Percentiles rank a stretch among this genome's conserved stretches.
These are phyloP conservation scores for Friedmanniomyces endolithicus DNA, from an alignment of 495 filamentous ascomycete species.

Conservation along the genomic window DNA sequence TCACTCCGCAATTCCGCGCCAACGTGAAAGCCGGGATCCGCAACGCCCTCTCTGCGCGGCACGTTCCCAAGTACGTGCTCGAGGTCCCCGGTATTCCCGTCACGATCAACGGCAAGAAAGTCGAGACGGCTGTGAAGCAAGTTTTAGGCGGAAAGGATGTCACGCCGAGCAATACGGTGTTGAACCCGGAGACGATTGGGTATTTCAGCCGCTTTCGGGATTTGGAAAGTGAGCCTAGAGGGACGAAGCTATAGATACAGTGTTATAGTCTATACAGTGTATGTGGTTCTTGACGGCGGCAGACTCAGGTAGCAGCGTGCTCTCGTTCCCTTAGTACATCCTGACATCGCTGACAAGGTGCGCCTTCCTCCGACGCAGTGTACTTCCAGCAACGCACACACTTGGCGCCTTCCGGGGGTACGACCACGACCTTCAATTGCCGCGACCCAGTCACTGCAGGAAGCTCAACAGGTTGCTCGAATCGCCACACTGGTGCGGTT, in stretches of 20 bases:
- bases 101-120: conserved; percentile 76
- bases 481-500: conserved; percentile 1
- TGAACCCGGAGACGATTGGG: conserved; percentile 40
- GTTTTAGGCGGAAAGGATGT: conserved; percentile 63
- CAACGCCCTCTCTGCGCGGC: conserved; percentile 51
- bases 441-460: conserved; percentile 26
- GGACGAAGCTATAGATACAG: conserved; percentile 13
- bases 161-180: conserved; percentile 60
- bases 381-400: conserved; percentile 86
- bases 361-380: conserved; percentile 44
- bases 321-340: conserved; percentile 41
- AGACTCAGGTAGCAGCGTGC: neutral
- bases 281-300: neutral
- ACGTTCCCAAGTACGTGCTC: conserved; percentile 67
- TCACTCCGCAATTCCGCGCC: conserved; percentile 43
- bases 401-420: conserved; percentile 55
- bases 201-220: conserved; percentile 19
- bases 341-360: conserved; percentile 62
- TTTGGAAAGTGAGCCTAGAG: conserved; percentile 17
- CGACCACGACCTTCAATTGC: conserved; percentile 42
- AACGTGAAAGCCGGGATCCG: conserved; percentile 50
- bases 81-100: conserved; percentile 68
- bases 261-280: neutral
- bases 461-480: conserved; percentile 21
- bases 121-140: conserved; percentile 74